Evolutionary conservation across 169 alveolate species (phyloP).

Genomic region (Plasmodium sp.): DNA sequence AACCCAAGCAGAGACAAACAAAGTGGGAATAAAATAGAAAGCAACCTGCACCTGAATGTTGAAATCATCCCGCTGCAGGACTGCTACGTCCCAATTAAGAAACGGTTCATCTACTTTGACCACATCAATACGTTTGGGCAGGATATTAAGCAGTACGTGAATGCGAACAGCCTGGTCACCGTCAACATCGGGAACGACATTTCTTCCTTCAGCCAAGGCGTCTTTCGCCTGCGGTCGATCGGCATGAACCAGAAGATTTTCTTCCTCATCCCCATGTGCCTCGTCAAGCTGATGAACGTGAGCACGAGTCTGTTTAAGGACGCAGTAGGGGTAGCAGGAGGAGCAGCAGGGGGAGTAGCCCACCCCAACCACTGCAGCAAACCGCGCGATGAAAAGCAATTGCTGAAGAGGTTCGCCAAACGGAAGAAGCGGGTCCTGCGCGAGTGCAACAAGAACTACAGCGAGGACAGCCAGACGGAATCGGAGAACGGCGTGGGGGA

Average conservation of each 20-base stretch:
- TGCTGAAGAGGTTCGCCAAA: slow-evolving; percentile 10
- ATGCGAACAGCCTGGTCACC: slow-evolving; percentile 90
- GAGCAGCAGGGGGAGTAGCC: neutral
- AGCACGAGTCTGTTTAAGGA: slow-evolving; percentile 64
- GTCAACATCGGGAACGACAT: slow-evolving; percentile 89
- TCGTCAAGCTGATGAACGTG: slow-evolving; percentile 81
- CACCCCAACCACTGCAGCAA: neutral
- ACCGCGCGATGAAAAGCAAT: neutral
- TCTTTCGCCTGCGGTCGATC: slow-evolving; percentile 92
- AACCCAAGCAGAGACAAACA: slow-evolving; percentile 6
- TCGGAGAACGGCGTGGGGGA: neutral
- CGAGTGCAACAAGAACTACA: slow-evolving; percentile 35
- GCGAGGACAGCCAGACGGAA: slow-evolving; percentile 16
- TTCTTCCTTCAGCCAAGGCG: slow-evolving; percentile 93
- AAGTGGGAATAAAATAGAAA: slow-evolving; percentile 77
- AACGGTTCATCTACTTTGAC: slow-evolving; percentile 93
- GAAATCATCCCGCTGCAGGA: slow-evolving; percentile 85
- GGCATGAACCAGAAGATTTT: slow-evolving; percentile 89
- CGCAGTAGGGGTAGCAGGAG: neutral
- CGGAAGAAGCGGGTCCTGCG: slow-evolving; percentile 6
- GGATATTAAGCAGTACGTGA: slow-evolving; percentile 93
- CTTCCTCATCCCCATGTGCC: slow-evolving; percentile 85
- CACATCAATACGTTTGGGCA: slow-evolving; percentile 94
- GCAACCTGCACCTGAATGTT: slow-evolving; percentile 78
- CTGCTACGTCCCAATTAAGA: slow-evolving; percentile 89